Conservation (phyloP, 768 basidiomycete species). For the Lenzites betulinus region DNA sequence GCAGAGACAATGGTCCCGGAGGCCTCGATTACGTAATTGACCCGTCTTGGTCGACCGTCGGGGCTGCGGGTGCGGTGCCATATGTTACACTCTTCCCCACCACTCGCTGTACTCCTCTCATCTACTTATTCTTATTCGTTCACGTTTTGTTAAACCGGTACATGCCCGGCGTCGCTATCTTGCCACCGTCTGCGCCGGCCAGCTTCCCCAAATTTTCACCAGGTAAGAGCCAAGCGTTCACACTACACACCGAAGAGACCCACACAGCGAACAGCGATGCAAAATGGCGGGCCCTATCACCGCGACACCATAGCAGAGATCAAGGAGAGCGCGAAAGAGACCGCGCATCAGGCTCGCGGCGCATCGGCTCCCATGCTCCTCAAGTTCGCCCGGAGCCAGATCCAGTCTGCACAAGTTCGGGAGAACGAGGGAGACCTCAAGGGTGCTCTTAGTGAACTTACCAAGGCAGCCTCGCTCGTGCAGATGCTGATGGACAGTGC, state of each 20-base stretch:
- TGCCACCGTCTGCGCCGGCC: constrained; percentile 40
- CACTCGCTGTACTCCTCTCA: background rate
- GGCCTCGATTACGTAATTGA: constrained; percentile 1
- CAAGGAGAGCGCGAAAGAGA: constrained; percentile 48
- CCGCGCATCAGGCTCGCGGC: constrained; percentile 56
- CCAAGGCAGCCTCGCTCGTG: constrained; percentile 60
- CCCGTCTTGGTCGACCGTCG: constrained; percentile 6
- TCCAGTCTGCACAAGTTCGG: constrained; percentile 48
- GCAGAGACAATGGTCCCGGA: background rate
- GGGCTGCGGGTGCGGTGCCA: background rate
- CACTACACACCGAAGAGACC: constrained; percentile 16
- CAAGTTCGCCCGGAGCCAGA: constrained; percentile 60
- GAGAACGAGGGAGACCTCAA: constrained; percentile 63
- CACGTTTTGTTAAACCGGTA: constrained; percentile 5
- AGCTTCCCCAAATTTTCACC: constrained; percentile 11
- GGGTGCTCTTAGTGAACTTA: constrained; percentile 59
- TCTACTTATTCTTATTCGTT: constrained; percentile 24
- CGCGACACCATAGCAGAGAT: constrained; percentile 44
- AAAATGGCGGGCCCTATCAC: constrained; percentile 37
- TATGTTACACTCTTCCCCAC: constrained; percentile 13
- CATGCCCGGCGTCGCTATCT: constrained; percentile 46
- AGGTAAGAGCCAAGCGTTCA: constrained; percentile 26
- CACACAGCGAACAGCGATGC: constrained; percentile 36
- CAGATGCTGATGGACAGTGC: constrained; percentile 59
- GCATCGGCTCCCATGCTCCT: constrained; percentile 63